Evolutionary conservation across 2,329 filamentous ascomycete genomes (phyloP), one percentile per base, ranked within the genome.

Genomic region (Exophiala sp.): DNA sequence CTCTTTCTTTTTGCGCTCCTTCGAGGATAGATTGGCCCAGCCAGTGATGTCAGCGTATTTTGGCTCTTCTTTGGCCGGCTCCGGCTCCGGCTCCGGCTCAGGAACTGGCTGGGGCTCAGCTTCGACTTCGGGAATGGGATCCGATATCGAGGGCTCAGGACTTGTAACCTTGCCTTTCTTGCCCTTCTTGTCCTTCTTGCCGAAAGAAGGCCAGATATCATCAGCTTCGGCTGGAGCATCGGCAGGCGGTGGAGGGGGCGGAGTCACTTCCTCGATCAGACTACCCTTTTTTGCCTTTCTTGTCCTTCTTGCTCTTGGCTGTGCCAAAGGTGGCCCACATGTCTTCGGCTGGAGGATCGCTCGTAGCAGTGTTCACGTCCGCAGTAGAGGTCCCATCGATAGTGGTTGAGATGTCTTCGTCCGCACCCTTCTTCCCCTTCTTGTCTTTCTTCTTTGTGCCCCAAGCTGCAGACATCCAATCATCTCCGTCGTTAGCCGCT

Each of bases 381-480:
- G 57, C 58, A 14, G 62, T 51, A 19, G 59, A 48, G 22, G 57
- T 57, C 48, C 55, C 29, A 51, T 63, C 46, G 43, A 60, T 22
- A n/a, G 62, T 50, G 35, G 55, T 48, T 9, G 58, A 52, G 50
- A 60, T 57, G 47, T 63, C 62, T 23, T 64, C 63, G 3, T 61
- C 55, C 13, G 58, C 53, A 4, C 45, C 47, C 32, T 61, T 63
- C 51, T 68, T 68, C 53, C 63, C 63, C 52, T 69, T 69, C 43
- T 70, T 71, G 58, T 71, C 71, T 58, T 73, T 71, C 50, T 68
- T 65, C 54, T 68, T 64, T 10, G 62, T 62, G 24, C 60, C 61
- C 64, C 64, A 67, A 18, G 58, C 59, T 21, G 57, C 57, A 38
- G 50, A 44, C 48, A 63, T 62, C 67, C 67, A 69, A 46, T 66